Percentiles rank a stretch among this genome's conserved stretches.
Evolutionary conservation across 148 eudicot genomes (phyloP).

Genomic region (Chenopodium berlandieri): DNA sequence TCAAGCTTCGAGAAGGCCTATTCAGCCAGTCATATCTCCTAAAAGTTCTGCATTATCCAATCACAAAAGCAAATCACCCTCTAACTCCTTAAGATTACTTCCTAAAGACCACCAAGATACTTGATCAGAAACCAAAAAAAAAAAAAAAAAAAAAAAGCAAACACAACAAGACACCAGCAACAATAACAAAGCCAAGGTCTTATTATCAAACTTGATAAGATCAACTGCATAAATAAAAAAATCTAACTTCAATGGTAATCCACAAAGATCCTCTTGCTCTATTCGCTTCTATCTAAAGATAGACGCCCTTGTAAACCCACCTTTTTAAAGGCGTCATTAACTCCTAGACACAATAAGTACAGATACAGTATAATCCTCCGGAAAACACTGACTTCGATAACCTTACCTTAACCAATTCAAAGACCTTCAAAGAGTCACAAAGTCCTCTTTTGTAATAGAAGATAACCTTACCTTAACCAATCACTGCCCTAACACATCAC

Average conservation of each 20-base stretch:
- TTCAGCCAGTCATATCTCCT: background rate
- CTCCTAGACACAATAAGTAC: background rate
- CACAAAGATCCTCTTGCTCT: too few species aligned
- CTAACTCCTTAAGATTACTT: background rate
- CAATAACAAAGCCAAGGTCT: too few species aligned
- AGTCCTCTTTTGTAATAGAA: background rate
- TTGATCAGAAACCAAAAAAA: background rate
- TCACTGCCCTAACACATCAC: background rate
- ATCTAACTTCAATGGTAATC: too few species aligned
- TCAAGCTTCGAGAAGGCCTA: background rate
- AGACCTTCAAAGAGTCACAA: background rate
- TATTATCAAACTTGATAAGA: too few species aligned
- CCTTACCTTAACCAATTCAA: too few species aligned
- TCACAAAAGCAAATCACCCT: background rate
- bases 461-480: background rate
- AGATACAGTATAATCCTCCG: background rate
- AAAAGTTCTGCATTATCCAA: background rate
- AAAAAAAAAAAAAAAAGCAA: too few species aligned
- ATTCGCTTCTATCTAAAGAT: too few species aligned
- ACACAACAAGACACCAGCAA: too few species aligned
- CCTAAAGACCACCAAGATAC: background rate
- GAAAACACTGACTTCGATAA: background rate
- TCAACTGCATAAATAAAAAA: too few species aligned
- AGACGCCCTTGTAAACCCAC: too few species aligned
- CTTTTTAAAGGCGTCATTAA: too few species aligned